Evolutionary conservation across 2,329 filamentous ascomycete species (phyloP).

Genomic region (Fusarium floridanum): DNA sequence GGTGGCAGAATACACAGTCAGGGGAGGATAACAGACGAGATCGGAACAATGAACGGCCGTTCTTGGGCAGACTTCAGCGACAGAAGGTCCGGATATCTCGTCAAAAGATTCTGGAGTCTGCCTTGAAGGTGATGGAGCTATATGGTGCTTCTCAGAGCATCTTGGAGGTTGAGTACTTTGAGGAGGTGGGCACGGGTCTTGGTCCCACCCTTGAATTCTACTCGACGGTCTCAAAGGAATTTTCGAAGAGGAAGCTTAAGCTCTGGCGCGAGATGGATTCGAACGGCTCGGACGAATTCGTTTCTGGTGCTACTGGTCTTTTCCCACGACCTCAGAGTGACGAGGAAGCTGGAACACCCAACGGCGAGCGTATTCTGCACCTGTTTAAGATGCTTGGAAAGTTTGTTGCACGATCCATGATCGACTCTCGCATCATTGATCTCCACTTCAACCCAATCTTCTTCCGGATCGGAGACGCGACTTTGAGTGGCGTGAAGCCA

Average conservation of each 20-base stretch:
- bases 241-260: conserved; percentile 96
- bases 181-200: conserved; percentile 95
- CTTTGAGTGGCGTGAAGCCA: conserved; percentile 74
- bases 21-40: conserved; percentile 85
- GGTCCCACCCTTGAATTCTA: conserved; percentile 98
- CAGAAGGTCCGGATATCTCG: conserved; percentile 99
- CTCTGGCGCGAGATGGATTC: conserved; percentile 95
- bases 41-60: conserved; percentile 89
- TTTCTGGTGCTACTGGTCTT: conserved; percentile 84
- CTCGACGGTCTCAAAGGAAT: conserved; percentile 96
- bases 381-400: conserved; percentile 95
- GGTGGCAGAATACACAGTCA: conserved; percentile 94
- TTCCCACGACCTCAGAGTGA: conserved; percentile 93
- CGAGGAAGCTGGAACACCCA: conserved; percentile 78
- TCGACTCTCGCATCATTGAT: conserved; percentile 97
- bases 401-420: conserved; percentile 97
- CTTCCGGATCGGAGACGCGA: conserved; percentile 88
- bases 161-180: conserved; percentile 97
- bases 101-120: conserved; percentile 94
- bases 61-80: conserved; percentile 89
- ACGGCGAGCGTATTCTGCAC: conserved; percentile 88
- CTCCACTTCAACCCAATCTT: conserved; percentile 98
- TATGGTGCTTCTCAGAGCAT: conserved; percentile 98
- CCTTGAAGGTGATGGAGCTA: conserved; percentile 98
- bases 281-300: conserved; percentile 80